Evolutionary conservation across 2,329 filamentous ascomycete species (phyloP).

Genomic region (Aspergillus neoniger): DNA sequence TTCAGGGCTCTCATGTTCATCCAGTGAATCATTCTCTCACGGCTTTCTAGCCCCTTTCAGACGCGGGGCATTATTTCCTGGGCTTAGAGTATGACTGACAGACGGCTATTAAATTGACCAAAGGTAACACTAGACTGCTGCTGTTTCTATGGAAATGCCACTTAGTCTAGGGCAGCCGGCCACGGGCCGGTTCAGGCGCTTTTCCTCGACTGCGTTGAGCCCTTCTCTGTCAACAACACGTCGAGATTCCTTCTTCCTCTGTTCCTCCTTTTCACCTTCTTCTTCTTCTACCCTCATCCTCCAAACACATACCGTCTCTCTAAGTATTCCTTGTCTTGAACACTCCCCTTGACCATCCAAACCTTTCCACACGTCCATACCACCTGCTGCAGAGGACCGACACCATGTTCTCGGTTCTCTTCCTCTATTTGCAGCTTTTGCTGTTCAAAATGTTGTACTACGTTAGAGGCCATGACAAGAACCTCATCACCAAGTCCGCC

Average conservation of each 20-base stretch:
- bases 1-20: too few species aligned
- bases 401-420: conserved; percentile 13
- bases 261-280: background rate
- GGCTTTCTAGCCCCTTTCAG: too few species aligned
- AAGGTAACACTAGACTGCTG: background rate
- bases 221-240: conserved; percentile 9
- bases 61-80: background rate
- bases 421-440: conserved; percentile 25
- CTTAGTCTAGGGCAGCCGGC: conserved; percentile 17
- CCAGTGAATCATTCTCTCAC: too few species aligned
- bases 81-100: background rate
- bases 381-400: background rate
- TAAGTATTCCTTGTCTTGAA: background rate
- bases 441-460: conserved; percentile 26
- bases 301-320: background rate
- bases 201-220: background rate
- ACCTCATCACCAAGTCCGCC: conserved; percentile 23
- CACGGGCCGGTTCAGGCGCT: conserved; percentile 21
- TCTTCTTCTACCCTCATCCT: background rate
- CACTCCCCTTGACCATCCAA: background rate
- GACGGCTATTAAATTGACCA: background rate
- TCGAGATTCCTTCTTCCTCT: background rate
- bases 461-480: conserved; percentile 30
- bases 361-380: background rate
- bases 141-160: background rate